Evolutionary conservation across 2,329 filamentous ascomycete genomes (phyloP).

Genomic region (Calonectria henricotiae): DNA sequence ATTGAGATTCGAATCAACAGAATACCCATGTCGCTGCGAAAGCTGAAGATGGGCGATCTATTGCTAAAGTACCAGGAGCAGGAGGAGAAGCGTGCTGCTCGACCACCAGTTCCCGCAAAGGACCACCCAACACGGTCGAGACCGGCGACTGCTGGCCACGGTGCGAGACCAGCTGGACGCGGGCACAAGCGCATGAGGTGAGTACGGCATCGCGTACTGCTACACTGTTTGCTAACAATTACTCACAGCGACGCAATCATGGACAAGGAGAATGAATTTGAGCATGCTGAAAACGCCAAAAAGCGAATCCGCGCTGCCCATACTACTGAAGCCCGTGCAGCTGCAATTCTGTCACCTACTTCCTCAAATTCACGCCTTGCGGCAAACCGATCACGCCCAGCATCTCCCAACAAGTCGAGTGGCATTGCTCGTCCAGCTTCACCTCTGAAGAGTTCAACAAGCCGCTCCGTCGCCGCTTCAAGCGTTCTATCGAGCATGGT

Average conservation of each 20-base stretch:
- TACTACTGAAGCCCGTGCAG: slow-evolving; percentile 63
- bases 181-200: slow-evolving; percentile 70
- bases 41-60: slow-evolving; percentile 87
- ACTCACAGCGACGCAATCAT: slow-evolving; percentile 74
- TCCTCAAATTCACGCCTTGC: slow-evolving; percentile 83
- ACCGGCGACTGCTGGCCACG: slow-evolving; percentile 51
- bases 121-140: slow-evolving; percentile 61
- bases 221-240: slow-evolving; percentile 48
- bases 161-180: slow-evolving; percentile 49
- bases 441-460: slow-evolving; percentile 70
- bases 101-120: slow-evolving; percentile 69
- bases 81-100: slow-evolving; percentile 61
- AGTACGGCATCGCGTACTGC: slow-evolving; percentile 38
- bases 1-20: slow-evolving; percentile 95
- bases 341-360: slow-evolving; percentile 84
- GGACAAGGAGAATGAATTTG: slow-evolving; percentile 85
- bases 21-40: slow-evolving; percentile 85
- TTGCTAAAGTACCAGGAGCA: slow-evolving; percentile 69
- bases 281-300: slow-evolving; percentile 77
- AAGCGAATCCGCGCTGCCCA: slow-evolving; percentile 71
- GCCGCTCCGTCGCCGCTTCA: slow-evolving; percentile 62
- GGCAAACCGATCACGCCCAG: slow-evolving; percentile 62
- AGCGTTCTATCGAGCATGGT: slow-evolving; percentile 72
- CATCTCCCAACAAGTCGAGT: slow-evolving; percentile 70
- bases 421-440: slow-evolving; percentile 74